These are phyloP conservation scores for Komagataella phaffii DNA, from an alignment of 805 yeast genomes.

Conservation along the genomic window DNA sequence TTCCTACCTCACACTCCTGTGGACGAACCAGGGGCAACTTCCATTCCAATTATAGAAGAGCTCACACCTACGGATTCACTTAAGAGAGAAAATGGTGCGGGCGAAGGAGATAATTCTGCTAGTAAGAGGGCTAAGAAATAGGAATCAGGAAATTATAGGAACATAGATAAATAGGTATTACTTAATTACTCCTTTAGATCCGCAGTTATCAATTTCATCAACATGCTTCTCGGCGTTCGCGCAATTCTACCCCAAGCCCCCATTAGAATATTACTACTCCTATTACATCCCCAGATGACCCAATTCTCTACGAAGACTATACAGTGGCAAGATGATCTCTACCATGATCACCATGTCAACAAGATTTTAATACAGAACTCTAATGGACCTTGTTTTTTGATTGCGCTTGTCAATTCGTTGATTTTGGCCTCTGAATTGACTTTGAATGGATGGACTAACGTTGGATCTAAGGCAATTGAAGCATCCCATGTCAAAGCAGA, in stretches of 20 bases:
- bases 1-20: slow-evolving; percentile 16
- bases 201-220: neutral
- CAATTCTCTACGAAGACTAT: slow-evolving; percentile 15
- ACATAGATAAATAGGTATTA: neutral
- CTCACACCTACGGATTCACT: neutral
- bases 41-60: neutral
- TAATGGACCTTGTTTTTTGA: slow-evolving; percentile 83
- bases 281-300: neutral
- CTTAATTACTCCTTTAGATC: neutral
- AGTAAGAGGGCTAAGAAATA: neutral
- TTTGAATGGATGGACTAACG: slow-evolving; percentile 10
- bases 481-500: neutral
- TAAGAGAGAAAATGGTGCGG: neutral
- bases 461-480: slow-evolving; percentile 1
- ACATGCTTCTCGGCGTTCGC: neutral
- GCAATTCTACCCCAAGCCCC: neutral
- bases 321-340: slow-evolving; percentile 11
- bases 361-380: slow-evolving; percentile 62
- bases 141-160: neutral
- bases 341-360: slow-evolving; percentile 19
- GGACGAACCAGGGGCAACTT: slow-evolving; percentile 1
- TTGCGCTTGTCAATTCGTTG: slow-evolving; percentile 64
- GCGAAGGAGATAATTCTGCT: neutral
- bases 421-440: slow-evolving; percentile 31
- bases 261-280: neutral